Evolutionary conservation across 257 asterid species (phyloP), one percentile per base, ranked within the genome.

Genomic region (Nicotiana benthamiana): DNA sequence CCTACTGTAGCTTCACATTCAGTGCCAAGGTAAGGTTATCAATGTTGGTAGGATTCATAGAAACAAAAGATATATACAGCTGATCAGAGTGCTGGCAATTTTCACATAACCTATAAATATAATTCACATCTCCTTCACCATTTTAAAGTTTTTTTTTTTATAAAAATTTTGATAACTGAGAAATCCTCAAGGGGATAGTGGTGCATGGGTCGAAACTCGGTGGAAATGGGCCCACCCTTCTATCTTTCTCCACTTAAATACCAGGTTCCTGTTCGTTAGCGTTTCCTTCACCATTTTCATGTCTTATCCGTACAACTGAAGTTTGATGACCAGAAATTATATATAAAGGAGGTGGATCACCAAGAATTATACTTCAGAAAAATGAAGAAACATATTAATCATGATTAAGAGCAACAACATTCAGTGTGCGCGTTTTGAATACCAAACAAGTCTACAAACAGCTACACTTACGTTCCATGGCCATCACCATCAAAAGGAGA

Each of bases 401-500:
- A 40, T n/a, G 76, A n/a, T 20, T 56, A 20, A 40, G 77, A 70
- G 59, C 15, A 12, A 9, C 9, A 6, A 43, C n/a, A 70, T 43
- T 70, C 34, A 43, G 59, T 2, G 57, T 43, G 22, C 59, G 6
- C 36, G 22, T 22, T 9, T 52, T 40, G 59, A 43, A 70, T 22
- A 43, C 77, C 77, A 22, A 43, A 70, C 43, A 70, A 70, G 34
- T 12, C 34, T 40, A 46, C 59, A 70, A 70, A 22, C 16, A 22
- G 34, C 36, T 72, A 20, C 27, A 90, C 99, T 87, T 89, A 96
- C 99, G 98, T 94, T 79, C 99, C 99, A 82, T 96, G 99, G 83
- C 99, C 99, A 86, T 94, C 98, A 27, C 93, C 99, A 85, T 96
- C 99, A 83, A 75, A 90, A 0, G 99, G 99, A 7, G 99, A 96